Conservation (phyloP, 1,284 basidiomycete genomes). For the Mycosarcoma mackinlayi region DNA sequence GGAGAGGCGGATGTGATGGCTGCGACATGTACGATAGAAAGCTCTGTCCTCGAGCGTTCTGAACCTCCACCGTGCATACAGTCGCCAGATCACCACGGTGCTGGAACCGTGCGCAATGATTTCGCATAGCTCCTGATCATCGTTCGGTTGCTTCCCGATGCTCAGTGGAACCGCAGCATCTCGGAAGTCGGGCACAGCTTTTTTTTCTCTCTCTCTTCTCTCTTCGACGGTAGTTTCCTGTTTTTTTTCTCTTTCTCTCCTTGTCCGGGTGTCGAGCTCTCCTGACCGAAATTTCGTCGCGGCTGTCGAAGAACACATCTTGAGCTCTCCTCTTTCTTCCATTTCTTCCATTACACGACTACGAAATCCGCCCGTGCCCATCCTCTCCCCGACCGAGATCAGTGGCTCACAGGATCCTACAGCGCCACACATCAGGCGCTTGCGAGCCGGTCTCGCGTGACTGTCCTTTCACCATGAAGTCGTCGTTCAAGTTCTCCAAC, state of each 20-base stretch:
- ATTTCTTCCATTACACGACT: conserved; percentile 1
- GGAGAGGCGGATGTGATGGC: too few species aligned
- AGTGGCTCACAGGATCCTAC: conserved; percentile 6
- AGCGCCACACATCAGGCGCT: background rate
- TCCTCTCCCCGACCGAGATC: background rate
- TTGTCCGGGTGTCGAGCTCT: conserved; percentile 5
- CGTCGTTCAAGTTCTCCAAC: conserved; percentile 78
- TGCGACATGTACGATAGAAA: too few species aligned
- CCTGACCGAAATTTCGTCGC: conserved; percentile 4
- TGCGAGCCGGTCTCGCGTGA: conserved; percentile 4
- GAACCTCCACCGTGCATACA: too few species aligned
- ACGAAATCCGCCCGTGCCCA: too few species aligned
- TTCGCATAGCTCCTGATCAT: too few species aligned
- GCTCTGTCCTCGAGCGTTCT: background rate
- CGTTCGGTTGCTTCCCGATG: too few species aligned
- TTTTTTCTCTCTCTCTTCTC: too few species aligned
- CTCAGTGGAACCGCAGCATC: too few species aligned
- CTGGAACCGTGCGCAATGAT: conserved; percentile 7
- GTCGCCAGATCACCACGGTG: too few species aligned
- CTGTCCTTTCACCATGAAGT: conserved; percentile 55
- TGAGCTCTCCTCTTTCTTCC: background rate
- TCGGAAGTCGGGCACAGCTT: conserved; percentile 7
- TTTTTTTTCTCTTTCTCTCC: background rate
- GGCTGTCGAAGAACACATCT: background rate
- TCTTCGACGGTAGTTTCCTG: background rate